phyloP scores from a whole-genome alignment of 2,329 filamentous ascomycete genomes.

The Cyphellophora attinorum region DNA sequence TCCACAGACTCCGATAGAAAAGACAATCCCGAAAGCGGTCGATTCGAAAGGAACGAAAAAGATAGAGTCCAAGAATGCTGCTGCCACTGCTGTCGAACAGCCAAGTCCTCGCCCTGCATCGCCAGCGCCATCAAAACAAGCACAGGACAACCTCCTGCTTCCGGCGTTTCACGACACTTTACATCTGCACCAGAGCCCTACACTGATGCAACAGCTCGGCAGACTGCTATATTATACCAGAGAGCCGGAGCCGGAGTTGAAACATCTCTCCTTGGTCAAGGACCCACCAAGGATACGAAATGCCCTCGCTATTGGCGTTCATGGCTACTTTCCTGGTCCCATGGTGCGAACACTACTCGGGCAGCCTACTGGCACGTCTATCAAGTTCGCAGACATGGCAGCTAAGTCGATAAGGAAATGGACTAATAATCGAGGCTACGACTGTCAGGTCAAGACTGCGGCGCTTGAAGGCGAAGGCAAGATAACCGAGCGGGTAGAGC shows the following conservation, averaged over 20 bases:
- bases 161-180: slow-evolving; percentile 40
- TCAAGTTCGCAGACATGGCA: slow-evolving; percentile 82
- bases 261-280: slow-evolving; percentile 63
- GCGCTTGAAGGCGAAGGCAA: slow-evolving; percentile 91
- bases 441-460: slow-evolving; percentile 83
- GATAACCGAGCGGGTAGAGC: slow-evolving; percentile 79
- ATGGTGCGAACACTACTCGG: slow-evolving; percentile 85
- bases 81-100: slow-evolving; percentile 14
- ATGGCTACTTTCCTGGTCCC: slow-evolving; percentile 84
- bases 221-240: slow-evolving; percentile 40
- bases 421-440: slow-evolving; percentile 63
- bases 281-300: slow-evolving; percentile 66
- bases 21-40: slow-evolving; percentile 23
- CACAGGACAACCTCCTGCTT: slow-evolving; percentile 37
- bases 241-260: slow-evolving; percentile 47
- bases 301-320: slow-evolving; percentile 85
- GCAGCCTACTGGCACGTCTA: slow-evolving; percentile 88
- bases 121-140: slow-evolving; percentile 19
- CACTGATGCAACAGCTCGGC: slow-evolving; percentile 51
- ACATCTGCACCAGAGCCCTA: slow-evolving; percentile 40
- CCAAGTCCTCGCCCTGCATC: slow-evolving; percentile 15
- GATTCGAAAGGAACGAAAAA: slow-evolving; percentile 8
- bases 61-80: slow-evolving; percentile 17
- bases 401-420: slow-evolving; percentile 76
- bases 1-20: slow-evolving; percentile 8